These are phyloP conservation scores for Dentipellis fragilis DNA, from an alignment of 768 basidiomycete genomes.

Conservation along the genomic window DNA sequence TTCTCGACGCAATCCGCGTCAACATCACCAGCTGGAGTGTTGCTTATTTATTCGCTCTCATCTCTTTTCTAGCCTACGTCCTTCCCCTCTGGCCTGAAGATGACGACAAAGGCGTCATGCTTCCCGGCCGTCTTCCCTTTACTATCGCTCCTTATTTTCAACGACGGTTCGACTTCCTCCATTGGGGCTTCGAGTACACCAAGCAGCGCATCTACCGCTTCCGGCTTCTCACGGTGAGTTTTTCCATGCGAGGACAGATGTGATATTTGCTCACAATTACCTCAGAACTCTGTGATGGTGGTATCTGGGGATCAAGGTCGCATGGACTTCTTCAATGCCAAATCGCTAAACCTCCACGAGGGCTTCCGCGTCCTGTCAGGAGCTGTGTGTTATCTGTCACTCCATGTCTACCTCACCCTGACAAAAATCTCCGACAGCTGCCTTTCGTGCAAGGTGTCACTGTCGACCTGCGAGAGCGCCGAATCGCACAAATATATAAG, in stretches of 20 bases:
- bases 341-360: constrained; percentile 66
- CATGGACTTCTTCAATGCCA: constrained; percentile 58
- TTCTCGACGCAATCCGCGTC: too few relatives aligned
- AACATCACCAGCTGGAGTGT: too few relatives aligned
- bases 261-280: constrained; percentile 12
- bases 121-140: constrained; percentile 50
- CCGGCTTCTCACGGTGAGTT: constrained; percentile 52
- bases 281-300: constrained; percentile 62
- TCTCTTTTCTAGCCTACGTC: too few relatives aligned
- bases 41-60: too few relatives aligned
- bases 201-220: constrained; percentile 62
- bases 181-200: constrained; percentile 59
- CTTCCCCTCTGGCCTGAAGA: too few relatives aligned
- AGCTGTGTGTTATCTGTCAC: constrained; percentile 39
- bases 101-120: constrained; percentile 33
- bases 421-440: constrained; percentile 32
- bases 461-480: constrained; percentile 51
- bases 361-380: constrained; percentile 75
- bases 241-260: constrained; percentile 4
- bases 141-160: constrained; percentile 64
- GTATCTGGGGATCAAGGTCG: constrained; percentile 70
- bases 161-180: constrained; percentile 60
- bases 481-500: constrained; percentile 59
- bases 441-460: constrained; percentile 71
- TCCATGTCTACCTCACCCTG: background rate